phyloP scores from a whole-genome alignment of 176 grass and related monocot genomes.

The Elymus sibiricus region DNA sequence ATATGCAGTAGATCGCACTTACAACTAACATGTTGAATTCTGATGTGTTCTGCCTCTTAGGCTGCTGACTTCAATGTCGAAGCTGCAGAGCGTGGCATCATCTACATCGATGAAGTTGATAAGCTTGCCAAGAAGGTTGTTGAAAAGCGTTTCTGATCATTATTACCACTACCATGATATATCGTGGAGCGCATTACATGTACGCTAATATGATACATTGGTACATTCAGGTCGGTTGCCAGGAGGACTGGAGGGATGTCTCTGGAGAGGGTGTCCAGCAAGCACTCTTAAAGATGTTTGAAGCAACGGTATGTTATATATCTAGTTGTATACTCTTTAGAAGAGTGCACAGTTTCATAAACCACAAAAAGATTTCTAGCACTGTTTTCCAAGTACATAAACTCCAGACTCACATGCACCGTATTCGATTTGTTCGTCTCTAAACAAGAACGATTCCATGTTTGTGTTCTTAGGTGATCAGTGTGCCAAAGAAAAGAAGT shows the following conservation, averaged over 20 bases:
- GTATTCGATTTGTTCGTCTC: neutral
- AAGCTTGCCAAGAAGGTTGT: conserved; percentile 70
- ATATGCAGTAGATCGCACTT: neutral
- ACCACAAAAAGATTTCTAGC: neutral
- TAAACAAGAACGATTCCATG: neutral
- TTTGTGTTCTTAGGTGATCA: conserved; percentile 49
- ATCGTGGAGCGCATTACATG: neutral
- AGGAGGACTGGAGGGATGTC: conserved; percentile 49
- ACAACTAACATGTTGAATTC: neutral
- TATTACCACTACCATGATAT: neutral
- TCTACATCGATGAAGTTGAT: conserved; percentile 82
- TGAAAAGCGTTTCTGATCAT: conserved; percentile 17
- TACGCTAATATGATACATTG: conserved; percentile 5
- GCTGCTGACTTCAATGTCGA: conserved; percentile 58
- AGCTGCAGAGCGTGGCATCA: conserved; percentile 59
- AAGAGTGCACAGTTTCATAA: conserved; percentile 3
- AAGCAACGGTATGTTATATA: conserved; percentile 47
- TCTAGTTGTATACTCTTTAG: neutral
- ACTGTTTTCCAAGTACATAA: neutral
- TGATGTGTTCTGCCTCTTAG: conserved; percentile 37
- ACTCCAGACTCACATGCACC: neutral
- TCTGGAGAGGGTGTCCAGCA: conserved; percentile 83
- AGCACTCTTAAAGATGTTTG: conserved; percentile 69
- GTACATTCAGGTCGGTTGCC: conserved; percentile 37
- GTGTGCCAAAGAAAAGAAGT: conserved; percentile 60